A percentile compares a stretch with the other conserved stretches of the same genome.
Evolutionary conservation across 768 basidiomycete species (phyloP).

Genomic region (Leccinum incarnatum): DNA sequence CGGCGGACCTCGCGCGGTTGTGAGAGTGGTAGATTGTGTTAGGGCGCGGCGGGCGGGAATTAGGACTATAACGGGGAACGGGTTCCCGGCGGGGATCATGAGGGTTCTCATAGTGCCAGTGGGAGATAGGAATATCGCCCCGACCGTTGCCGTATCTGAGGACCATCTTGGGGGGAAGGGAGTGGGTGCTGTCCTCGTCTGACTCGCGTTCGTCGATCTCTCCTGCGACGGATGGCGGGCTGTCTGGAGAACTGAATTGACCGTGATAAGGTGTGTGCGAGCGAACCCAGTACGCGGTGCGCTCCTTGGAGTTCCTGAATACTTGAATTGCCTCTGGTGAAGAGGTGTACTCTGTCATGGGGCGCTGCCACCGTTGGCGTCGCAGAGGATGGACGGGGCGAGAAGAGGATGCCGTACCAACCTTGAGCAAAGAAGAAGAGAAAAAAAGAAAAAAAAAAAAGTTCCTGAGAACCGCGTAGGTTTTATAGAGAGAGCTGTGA

Average conservation of each 20-base stretch:
- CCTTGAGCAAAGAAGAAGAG: slow-evolving; percentile 6
- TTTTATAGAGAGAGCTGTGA: slow-evolving; percentile 26
- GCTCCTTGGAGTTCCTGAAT: slow-evolving; percentile 56
- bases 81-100: slow-evolving; percentile 13
- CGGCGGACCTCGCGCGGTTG: slow-evolving; percentile 39
- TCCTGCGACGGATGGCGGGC: slow-evolving; percentile 45
- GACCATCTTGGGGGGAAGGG: slow-evolving; percentile 69
- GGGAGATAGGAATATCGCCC: slow-evolving; percentile 62
- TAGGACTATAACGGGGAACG: slow-evolving; percentile 22
- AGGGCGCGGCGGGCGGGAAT: slow-evolving; percentile 25
- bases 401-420: neutral
- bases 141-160: slow-evolving; percentile 65
- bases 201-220: slow-evolving; percentile 41
- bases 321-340: slow-evolving; percentile 58
- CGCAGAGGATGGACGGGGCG: neutral
- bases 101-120: slow-evolving; percentile 32
- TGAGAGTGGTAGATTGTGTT: slow-evolving; percentile 34
- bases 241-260: slow-evolving; percentile 56
- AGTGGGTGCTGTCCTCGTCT: slow-evolving; percentile 41
- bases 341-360: slow-evolving; percentile 64
- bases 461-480: slow-evolving; percentile 3
- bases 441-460: slow-evolving; percentile 4
- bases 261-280: slow-evolving; percentile 35
- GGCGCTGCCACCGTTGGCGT: neutral
- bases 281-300: slow-evolving; percentile 65